Evolutionary conservation across 2,329 filamentous ascomycete genomes (phyloP), one percentile per base, ranked within the genome.

Genomic region (Fusarium multiceps): DNA sequence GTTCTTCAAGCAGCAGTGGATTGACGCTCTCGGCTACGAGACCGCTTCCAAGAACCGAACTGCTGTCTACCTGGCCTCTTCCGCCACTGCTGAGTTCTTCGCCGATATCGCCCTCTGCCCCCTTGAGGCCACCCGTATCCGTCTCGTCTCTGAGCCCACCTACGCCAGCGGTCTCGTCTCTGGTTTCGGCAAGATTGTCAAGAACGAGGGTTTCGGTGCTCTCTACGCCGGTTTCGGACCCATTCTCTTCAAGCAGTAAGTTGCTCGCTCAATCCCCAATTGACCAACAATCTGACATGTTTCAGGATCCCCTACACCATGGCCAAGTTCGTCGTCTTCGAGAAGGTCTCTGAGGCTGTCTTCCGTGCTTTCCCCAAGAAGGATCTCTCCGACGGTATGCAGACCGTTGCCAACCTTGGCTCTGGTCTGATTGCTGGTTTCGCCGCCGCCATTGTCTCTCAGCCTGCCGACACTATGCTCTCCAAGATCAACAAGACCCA

Each of bases 401-500:
- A 95, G 86, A 97, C 93, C 74, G 83, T 84, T 81, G 88, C 93
- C 86, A 96, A 97, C 89, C 87, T 97, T 88, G 81, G 81, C 75
- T 81, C 82, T 63, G 82, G 82, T 81, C 78, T 84, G 70, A 79
- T 83, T 67, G 82, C 82, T 69, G 82, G 93, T 92, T 93, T 97
- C 85, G 93, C 93, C 77, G 93, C 93, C 76, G 93, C 93, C 79
- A 81, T 95, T 76, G 88, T 97, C 80, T 97, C 93, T 70, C 93
- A 97, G 86, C 93, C 93, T 76, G 93, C 93, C 81, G 93, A 97
- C 82, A 97, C 93, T 80, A 97, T 97, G 93, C 90, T 97, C 72
- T 92, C 89, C 85, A 96, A 95, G 89, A 96, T 97, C 88, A 97
- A 97, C 92, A 96, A 96, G 92, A 93, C 92, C 84, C 90, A 93